Evolutionary conservation across 345 rosid genomes (phyloP), one percentile per base, ranked within the genome.

Genomic region (Pseudoturritis turrita): DNA sequence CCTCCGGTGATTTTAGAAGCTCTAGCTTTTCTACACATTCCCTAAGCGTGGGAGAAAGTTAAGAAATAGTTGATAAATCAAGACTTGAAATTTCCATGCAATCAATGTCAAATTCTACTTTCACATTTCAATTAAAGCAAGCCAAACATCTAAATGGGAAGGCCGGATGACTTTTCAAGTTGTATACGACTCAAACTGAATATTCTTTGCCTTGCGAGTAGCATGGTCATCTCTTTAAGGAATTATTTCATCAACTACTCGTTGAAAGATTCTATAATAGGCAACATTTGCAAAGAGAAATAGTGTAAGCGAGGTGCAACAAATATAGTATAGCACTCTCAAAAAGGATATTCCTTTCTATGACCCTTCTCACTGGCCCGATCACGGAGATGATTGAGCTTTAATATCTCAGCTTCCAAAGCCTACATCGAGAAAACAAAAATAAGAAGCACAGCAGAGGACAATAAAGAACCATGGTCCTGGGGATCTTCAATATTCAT

Each of bases 301-400:
- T 41, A 35, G 46, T 40, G 54, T 5, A 55, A 70, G 56, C 5
- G 3, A 31, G 51, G 22, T 51, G 62, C 68, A 75, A 35, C 39
- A 62, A 47, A 70, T 76, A 28, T 37, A 49, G 53, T 55, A 55
- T 46, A 33, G 29, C 26, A 47, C 47, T 46, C 47, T 70, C 54
- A 66, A 54, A 65, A 84, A 95, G 99, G 99, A 95, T 95, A 95
- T 91, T 89, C 93, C 71, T 88, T 88, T 65, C 70, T 63, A 5
- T 62, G 89, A 52, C 93, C 93, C 76, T 83, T 86, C 79, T 91
- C 96, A 69, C 85, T 91, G 67, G 99, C 99, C 75, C 83, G 89
- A 80, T 95, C 96, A 53, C 87, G 81, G 62, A 91, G 96, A 84
- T 87, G 86, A 59, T 67, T 80, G 49, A 84, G 81, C 84, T 81